phyloP scores from a whole-genome alignment of 345 rosid genomes.

The Physaria fendleri region DNA sequence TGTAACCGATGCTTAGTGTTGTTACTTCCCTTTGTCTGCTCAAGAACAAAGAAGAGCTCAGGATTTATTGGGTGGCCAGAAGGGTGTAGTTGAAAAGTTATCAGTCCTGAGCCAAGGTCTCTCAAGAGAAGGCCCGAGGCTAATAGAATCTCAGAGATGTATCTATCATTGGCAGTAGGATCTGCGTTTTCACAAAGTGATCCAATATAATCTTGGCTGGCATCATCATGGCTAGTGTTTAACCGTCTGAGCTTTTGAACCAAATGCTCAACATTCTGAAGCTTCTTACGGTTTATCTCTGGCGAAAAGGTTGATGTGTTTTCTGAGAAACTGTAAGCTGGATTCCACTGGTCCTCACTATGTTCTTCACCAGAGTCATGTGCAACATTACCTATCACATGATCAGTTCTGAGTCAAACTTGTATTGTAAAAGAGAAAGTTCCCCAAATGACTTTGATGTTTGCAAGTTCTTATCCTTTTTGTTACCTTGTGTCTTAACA shows the following conservation, averaged over 20 bases:
- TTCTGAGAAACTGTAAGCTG: slow-evolving; percentile 37
- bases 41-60: slow-evolving; percentile 75
- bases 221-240: slow-evolving; percentile 87
- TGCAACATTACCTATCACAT: slow-evolving; percentile 37
- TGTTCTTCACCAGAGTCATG: slow-evolving; percentile 36
- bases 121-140: slow-evolving; percentile 93
- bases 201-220: slow-evolving; percentile 84
- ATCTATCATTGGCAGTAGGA: slow-evolving; percentile 70
- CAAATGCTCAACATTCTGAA: slow-evolving; percentile 75
- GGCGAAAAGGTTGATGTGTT: slow-evolving; percentile 39
- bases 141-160: slow-evolving; percentile 83
- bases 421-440: background rate
- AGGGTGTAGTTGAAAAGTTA: slow-evolving; percentile 69
- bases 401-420: slow-evolving; percentile 30
- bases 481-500: no score
- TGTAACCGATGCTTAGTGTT: slow-evolving; percentile 21
- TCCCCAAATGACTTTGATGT: background rate
- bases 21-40: slow-evolving; percentile 77
- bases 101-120: slow-evolving; percentile 55
- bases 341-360: slow-evolving; percentile 43
- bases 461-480: background rate
- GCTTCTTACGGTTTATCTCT: slow-evolving; percentile 73
- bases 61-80: slow-evolving; percentile 93
- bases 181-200: slow-evolving; percentile 77
- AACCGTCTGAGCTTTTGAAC: slow-evolving; percentile 81